Percentiles rank a stretch among this genome's conserved stretches.
phyloP scores from a whole-genome alignment of 345 rosid species.

The Pistacia vera region DNA sequence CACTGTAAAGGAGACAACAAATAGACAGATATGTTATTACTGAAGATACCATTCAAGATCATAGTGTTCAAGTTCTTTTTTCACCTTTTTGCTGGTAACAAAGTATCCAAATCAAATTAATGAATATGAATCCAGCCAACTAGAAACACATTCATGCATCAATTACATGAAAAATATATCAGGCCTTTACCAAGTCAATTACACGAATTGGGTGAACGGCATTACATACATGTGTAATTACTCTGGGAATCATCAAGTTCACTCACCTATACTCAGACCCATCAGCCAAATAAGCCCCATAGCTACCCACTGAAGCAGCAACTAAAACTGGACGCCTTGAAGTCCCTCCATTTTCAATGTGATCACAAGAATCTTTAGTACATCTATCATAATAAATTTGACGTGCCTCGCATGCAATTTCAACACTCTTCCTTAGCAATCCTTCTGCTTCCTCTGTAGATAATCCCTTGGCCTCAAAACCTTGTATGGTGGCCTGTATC shows the following conservation, averaged over 20 bases:
- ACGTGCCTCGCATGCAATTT: conserved; percentile 85
- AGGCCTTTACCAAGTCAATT: not conserved
- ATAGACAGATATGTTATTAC: not conserved
- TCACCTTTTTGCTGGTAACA: no score
- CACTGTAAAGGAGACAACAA: conserved; percentile 41
- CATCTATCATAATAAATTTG: conserved; percentile 60
- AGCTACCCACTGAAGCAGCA: conserved; percentile 95
- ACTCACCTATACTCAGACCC: conserved; percentile 87
- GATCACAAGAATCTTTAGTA: conserved; percentile 58
- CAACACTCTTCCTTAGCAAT: conserved; percentile 70
- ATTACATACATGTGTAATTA: not conserved
- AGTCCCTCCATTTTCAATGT: conserved; percentile 25
- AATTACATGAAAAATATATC: not conserved
- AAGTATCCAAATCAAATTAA: not conserved
- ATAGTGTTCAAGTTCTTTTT: not conserved
- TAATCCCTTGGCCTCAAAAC: conserved; percentile 78
- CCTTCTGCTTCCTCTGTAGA: conserved; percentile 67
- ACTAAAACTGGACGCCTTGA: conserved; percentile 61
- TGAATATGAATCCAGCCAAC: not conserved
- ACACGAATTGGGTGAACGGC: not conserved
- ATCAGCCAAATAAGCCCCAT: conserved; percentile 93
- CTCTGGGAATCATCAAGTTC: not conserved
- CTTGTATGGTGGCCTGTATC: conserved; percentile 81
- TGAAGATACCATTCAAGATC: not conserved
- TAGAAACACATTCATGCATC: not conserved